Evolutionary conservation across 495 filamentous ascomycete genomes (phyloP), one percentile per base, ranked within the genome.

Genomic region (Aspergillus incahuasiensis): DNA sequence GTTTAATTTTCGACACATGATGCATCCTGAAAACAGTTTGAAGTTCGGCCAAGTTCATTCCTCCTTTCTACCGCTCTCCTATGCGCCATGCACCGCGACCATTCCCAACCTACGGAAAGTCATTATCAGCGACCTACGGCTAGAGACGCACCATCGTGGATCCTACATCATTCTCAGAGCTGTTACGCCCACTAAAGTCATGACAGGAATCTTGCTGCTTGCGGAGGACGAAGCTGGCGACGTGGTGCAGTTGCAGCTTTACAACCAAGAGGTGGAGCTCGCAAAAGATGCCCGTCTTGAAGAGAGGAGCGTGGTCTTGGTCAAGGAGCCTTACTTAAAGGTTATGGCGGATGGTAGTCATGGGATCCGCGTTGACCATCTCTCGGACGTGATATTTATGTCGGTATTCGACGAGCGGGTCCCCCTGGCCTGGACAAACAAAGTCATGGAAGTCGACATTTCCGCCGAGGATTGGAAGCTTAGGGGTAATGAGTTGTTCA

Each of bases 281-380:
- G 25, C 42, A 5, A 50, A 51, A 51, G 53, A 65, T 3, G 50
- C 70, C 8, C 61, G 64, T 18, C 60, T 80, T 2, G 45, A 45
- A 1, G 43, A 62, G 16, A 70, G 71, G 4, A 63, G 45, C 1
- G 63, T 79, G 2, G 51, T 75, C 1, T 48, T 78, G 15, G 54
- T 83, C 55, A 83, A 82, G 59, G 81, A 83, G 54, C 79, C 81
- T 3, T 83, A 77, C 59, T 64, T 77, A 45, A 78, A 77, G 48
- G 35, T 61, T 0, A 73, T 62, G 48, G 59, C 57, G 2, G 58
- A 74, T 49, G 74, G 74, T 3, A 44, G 57, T 2, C 76, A 71
- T 60, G 68, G 62, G 3, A 54, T 83, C 15, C 69, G 79, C 9
- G 77, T 82, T 11, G 81, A 83, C 50, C 80, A 85, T 69, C 59